These are phyloP conservation scores for Fusarium circinatum DNA, from an alignment of 2,329 filamentous ascomycete species.

Conservation along the genomic window DNA sequence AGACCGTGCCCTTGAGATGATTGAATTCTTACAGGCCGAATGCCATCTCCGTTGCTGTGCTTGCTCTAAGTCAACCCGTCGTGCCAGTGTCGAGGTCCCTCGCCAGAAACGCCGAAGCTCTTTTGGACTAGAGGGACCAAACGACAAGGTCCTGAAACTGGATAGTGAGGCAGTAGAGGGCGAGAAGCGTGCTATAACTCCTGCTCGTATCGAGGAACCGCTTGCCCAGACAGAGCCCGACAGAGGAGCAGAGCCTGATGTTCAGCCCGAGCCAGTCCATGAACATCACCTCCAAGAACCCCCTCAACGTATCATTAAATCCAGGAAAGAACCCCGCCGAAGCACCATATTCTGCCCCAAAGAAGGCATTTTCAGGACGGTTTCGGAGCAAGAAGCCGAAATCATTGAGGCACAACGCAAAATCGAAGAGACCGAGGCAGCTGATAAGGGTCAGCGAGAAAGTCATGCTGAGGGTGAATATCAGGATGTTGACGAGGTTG, in stretches of 20 bases:
- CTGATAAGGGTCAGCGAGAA: constrained; percentile 22
- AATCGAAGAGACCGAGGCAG: constrained; percentile 32
- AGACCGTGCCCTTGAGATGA: constrained; percentile 74
- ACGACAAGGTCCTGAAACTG: constrained; percentile 50
- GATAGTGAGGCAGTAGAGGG: constrained; percentile 46
- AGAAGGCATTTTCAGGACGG: constrained; percentile 70
- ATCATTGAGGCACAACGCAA: constrained; percentile 52
- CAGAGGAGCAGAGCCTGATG: constrained; percentile 11
- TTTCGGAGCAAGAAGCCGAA: constrained; percentile 64
- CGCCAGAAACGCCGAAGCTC: constrained; percentile 42
- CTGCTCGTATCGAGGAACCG: constrained; percentile 36
- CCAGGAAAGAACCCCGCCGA: constrained; percentile 55
- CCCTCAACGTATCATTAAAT: constrained; percentile 37
- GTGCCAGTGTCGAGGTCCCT: constrained; percentile 13
- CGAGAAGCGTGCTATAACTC: constrained; percentile 27
- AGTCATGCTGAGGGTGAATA: neutral
- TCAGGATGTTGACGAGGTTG: constrained; percentile 21
- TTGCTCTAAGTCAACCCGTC: constrained; percentile 58
- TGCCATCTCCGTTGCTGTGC: constrained; percentile 75
- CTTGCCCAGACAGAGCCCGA: constrained; percentile 13
- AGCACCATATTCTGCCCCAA: constrained; percentile 69
- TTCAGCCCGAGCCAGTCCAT: neutral
- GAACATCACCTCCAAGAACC: constrained; percentile 43
- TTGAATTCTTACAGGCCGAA: constrained; percentile 81
- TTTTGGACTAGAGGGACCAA: constrained; percentile 39